Evolutionary conservation across 2,329 filamentous ascomycete genomes (phyloP), one percentile per base, ranked within the genome.

Genomic region (Penicillium sp.): DNA sequence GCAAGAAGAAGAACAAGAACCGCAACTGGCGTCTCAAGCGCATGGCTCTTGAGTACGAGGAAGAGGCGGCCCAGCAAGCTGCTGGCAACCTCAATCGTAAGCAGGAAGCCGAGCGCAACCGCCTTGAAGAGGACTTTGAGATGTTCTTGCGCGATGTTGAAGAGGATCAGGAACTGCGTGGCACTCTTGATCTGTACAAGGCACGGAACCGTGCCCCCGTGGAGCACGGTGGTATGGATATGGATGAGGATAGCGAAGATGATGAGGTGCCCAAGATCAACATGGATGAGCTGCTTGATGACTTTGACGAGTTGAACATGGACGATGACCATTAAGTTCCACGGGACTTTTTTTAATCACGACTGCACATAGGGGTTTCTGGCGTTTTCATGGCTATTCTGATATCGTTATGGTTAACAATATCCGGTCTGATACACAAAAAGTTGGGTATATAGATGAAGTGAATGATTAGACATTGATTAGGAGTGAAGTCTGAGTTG

Each of bases 141-240:
- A 82, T 90, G 80, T 98, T 98, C 81, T 74, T 98, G 76, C 84
- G 86, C 40, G 93, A 98, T 69, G 88, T 98, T 10, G 93, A 98
- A 71, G 90, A 96, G 66, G 93, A 98, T 67, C 79, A 86, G 45
- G 93, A 98, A 64, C 77, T 96, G 59, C 79, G 93, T 48, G 80
- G 83, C 38, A 89, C 88, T 1, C 75, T 98, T 65, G 87, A 88
- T 40, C 69, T 98, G 61, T 98, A 95, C 74, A 95, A 91, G n/a
- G n/a, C n/a, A n/a, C n/a, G n/a, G 66, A 72, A 51, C 38, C 56
- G 72, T n/a, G n/a, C n/a, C n/a, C 17, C 42, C 45, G 15, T 31
- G 64, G n/a, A n/a, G n/a, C n/a, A n/a, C n/a, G n/a, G n/a, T n/a
- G n/a, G n/a, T n/a, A 69, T 54, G 67, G 68, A 72, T 44, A 59